Evolutionary conservation across 129 eudicot species (phyloP).

Genomic region (Dittrichia graveolens): DNA sequence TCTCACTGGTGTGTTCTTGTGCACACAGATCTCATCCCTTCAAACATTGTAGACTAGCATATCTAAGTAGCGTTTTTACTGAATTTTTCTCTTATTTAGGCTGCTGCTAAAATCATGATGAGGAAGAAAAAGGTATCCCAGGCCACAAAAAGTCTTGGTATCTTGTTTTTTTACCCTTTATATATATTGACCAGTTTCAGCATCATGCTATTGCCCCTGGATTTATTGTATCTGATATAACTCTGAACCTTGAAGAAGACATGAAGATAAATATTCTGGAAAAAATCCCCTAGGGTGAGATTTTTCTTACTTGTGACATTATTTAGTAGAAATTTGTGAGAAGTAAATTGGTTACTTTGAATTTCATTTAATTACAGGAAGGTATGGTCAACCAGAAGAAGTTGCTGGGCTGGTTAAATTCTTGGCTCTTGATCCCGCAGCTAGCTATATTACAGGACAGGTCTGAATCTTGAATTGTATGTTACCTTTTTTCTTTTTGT

Average conservation of each 20-base stretch:
- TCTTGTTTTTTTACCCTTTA: background rate
- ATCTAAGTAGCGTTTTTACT: background rate
- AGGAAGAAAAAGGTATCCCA: constrained; percentile 54
- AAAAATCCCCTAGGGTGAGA: constrained; percentile 71
- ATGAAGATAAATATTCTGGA: constrained; percentile 66
- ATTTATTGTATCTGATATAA: constrained; percentile 82
- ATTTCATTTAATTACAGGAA: constrained; percentile 47
- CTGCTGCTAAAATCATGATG: constrained; percentile 76
- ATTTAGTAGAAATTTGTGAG: background rate
- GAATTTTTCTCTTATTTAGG: constrained; percentile 43
- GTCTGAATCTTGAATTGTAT: constrained; percentile 37
- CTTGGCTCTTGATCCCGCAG: constrained; percentile 88
- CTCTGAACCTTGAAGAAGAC: constrained; percentile 67
- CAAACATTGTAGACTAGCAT: background rate
- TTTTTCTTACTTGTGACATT: background rate
- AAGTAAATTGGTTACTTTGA: background rate
- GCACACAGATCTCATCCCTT: constrained; percentile 52
- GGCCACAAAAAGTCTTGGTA: too few species aligned
- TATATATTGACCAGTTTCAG: background rate
- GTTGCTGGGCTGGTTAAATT: constrained; percentile 94
- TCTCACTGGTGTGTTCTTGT: constrained; percentile 69
- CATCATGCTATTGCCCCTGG: constrained; percentile 93
- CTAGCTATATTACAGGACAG: constrained; percentile 97
- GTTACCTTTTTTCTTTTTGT: constrained; percentile 6
- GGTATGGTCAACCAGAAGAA: constrained; percentile 91